Percentiles rank a stretch among this genome's conserved stretches.
phyloP scores from a whole-genome alignment of 176 grass and related monocot species.

The Zea luxurians region DNA sequence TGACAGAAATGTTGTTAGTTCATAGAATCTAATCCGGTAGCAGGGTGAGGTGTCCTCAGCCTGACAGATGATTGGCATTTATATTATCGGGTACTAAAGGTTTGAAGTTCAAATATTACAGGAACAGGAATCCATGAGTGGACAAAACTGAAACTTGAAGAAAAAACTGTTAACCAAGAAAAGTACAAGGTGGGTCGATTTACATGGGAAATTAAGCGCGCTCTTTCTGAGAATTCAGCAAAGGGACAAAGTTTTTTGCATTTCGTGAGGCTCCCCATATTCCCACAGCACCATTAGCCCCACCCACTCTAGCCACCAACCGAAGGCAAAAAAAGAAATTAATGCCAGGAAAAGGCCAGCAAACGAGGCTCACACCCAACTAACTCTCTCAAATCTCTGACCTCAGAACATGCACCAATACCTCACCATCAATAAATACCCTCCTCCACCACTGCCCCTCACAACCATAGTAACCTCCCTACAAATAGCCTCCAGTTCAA shows the following conservation, averaged over 20 bases:
- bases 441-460: conserved; percentile 35
- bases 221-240: conserved; percentile 47
- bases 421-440: conserved; percentile 57
- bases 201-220: conserved; percentile 21
- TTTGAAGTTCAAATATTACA: background rate
- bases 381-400: conserved; percentile 60
- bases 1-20: conserved; percentile 4
- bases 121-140: conserved; percentile 9
- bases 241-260: conserved; percentile 56
- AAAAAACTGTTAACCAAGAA: conserved; percentile 18
- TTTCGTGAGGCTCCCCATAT: conserved; percentile 41
- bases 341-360: conserved; percentile 65
- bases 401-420: conserved; percentile 55
- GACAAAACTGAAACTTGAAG: conserved; percentile 32
- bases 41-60: conserved; percentile 31
- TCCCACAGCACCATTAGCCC: conserved; percentile 33
- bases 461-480: conserved; percentile 65
- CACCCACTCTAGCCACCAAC: conserved; percentile 47
- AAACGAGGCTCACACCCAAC: conserved; percentile 68
- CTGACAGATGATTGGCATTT: conserved; percentile 28
- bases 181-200: conserved; percentile 20
- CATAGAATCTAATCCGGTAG: conserved; percentile 41
- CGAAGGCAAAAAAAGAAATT: conserved; percentile 47
- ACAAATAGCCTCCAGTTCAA: conserved; percentile 47
- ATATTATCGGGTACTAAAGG: conserved; percentile 18